A percentile compares a stretch with the other conserved stretches of the same genome.
Conservation (phyloP, 352 stramenopile species). For the Phytophthora gonapodyides region DNA sequence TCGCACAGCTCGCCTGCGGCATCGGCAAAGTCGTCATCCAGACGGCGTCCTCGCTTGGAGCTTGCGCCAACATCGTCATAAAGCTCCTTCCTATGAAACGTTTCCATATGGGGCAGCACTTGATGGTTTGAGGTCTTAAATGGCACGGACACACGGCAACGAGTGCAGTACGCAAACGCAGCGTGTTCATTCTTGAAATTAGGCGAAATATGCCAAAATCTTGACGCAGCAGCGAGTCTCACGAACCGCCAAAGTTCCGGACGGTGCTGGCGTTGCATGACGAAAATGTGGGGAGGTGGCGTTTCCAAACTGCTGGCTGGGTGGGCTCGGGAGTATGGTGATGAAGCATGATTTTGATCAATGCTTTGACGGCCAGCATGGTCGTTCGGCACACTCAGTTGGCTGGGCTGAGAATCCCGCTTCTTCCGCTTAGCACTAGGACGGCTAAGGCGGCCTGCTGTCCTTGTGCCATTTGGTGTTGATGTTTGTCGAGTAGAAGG, state of each 20-base stretch:
- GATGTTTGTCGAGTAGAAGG: too few relatives aligned
- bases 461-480: too few relatives aligned
- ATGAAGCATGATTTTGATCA: too few relatives aligned
- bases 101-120: conserved; percentile 12
- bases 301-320: conserved; percentile 3
- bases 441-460: too few relatives aligned
- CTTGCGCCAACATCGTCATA: too few relatives aligned
- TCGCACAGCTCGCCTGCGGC: neutral
- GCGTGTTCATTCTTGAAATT: conserved; percentile 15
- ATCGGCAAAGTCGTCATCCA: too few relatives aligned
- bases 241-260: conserved; percentile 12
- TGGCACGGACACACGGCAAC: neutral
- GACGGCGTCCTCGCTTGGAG: too few relatives aligned
- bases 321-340: too few relatives aligned
- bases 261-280: conserved; percentile 5
- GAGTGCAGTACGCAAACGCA: conserved; percentile 8
- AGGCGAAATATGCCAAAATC: conserved; percentile 11
- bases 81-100: neutral
- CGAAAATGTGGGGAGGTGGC: neutral
- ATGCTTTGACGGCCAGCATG: too few relatives aligned
- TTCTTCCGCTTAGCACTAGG: too few relatives aligned
- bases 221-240: neutral
- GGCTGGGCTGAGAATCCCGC: too few relatives aligned
- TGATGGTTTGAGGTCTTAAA: conserved; percentile 15
- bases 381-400: too few relatives aligned